Conservation (phyloP, 768 basidiomycete genomes). For the Boletellus sp. region DNA sequence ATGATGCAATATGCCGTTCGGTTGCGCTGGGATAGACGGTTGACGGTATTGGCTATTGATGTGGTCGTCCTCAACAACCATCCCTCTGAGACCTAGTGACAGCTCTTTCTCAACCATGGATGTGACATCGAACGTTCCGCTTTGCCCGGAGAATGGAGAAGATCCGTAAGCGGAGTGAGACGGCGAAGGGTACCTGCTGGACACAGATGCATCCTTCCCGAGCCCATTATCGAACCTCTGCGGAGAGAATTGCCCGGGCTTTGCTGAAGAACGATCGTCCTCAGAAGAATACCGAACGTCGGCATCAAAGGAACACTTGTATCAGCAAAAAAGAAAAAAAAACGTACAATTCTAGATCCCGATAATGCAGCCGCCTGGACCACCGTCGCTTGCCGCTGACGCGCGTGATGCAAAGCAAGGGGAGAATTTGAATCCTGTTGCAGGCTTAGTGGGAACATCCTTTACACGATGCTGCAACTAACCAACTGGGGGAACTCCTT, state of each 20-base stretch:
- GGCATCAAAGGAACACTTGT: constrained; percentile 14
- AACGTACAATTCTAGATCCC: constrained; percentile 39
- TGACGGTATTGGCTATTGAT: constrained; percentile 39
- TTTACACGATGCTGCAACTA: constrained; percentile 18
- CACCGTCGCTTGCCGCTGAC: constrained; percentile 43
- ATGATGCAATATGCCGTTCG: constrained; percentile 28
- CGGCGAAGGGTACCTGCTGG: constrained; percentile 47
- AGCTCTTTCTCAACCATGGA: constrained; percentile 51
- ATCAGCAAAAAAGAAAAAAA: not conserved
- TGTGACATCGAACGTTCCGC: constrained; percentile 36
- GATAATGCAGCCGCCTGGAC: constrained; percentile 38
- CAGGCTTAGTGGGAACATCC: constrained; percentile 12
- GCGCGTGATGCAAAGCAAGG: constrained; percentile 43
- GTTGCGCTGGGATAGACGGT: constrained; percentile 27
- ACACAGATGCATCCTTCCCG: constrained; percentile 37
- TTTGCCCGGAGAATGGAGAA: constrained; percentile 30
- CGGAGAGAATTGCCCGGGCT: constrained; percentile 50
- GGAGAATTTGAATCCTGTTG: constrained; percentile 40
- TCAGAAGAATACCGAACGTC: constrained; percentile 22
- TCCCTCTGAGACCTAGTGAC: constrained; percentile 55
- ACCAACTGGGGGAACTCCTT: constrained; percentile 51
- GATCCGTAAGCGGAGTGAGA: constrained; percentile 37
- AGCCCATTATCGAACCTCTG: constrained; percentile 49
- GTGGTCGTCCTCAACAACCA: constrained; percentile 56
- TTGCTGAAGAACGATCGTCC: constrained; percentile 48